Base-by-base conservation (phyloP, 106 monocot species). In the Dendrobium officinale region DNA sequence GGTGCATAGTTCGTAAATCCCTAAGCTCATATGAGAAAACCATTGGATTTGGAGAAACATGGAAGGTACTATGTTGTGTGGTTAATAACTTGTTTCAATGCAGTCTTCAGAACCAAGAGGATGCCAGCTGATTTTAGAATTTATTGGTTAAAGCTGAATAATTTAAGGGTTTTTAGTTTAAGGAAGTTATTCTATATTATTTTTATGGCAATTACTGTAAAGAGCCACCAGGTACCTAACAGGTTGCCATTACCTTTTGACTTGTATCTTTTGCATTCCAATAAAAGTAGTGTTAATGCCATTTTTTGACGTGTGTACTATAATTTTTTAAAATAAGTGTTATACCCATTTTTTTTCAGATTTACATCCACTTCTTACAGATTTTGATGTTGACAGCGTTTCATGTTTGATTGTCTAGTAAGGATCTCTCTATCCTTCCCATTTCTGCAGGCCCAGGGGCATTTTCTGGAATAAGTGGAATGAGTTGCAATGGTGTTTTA, bases 361-460 rank as follows among this genome's bases (percentile, higher is more conserved):
- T 70, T 31, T 72, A 11, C 26, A 47, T 67, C 13, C 41, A 54
- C n/a, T 70, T 8, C 9, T 37, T 47, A 75, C 31, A 72, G 9
- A 29, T 43, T 44, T 42, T n/a, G 11, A 37, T 18, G 2, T 3
- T 43, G 17, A 61, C 29, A 37, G 27, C 10, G 0, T 73, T 59
- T 79, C 68, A 67, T 67, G 1, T 41, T 70, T 55, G n/a, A 75
- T 18, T 41, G 20, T 2, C 59, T 18, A 33, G 29, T 76, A 49
- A 55, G 2, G 9, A 26, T 48, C 54, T 1, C 16, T 75, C 22
- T 29, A 40, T 24, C 51, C 64, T 51, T 9, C 9, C 2, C 42
- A 27, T 75, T 48, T 80, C 2, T 79, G 42, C 31, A 89, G 86
- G 79, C 0, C 58, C 61, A 64, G 81, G 48, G 55, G 49, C 2